phyloP scores from a whole-genome alignment of 2,329 filamentous ascomycete genomes.

The Hypoxylon sp. region DNA sequence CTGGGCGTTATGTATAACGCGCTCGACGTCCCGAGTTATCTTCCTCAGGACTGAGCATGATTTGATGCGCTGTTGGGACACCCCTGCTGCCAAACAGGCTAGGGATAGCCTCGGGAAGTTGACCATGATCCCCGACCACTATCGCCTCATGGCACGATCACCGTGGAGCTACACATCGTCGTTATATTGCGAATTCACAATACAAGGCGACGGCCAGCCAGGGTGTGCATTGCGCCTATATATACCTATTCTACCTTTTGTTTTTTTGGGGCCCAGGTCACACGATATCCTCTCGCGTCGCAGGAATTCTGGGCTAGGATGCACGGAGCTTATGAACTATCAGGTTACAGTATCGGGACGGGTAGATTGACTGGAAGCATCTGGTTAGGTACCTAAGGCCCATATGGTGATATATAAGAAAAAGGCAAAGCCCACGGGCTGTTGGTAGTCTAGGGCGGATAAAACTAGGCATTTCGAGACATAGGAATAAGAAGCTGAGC shows the following conservation, averaged over 20 bases:
- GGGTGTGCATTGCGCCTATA: too few species aligned
- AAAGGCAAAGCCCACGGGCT: background rate
- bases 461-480: background rate
- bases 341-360: background rate
- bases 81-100: too few species aligned
- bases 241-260: too few species aligned
- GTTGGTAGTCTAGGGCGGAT: background rate
- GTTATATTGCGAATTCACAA: too few species aligned
- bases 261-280: too few species aligned
- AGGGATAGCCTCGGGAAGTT: background rate
- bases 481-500: background rate
- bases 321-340: background rate
- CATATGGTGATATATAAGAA: background rate
- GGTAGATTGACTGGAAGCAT: background rate
- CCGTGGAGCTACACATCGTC: too few species aligned
- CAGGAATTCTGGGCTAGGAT: too few species aligned
- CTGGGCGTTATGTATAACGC: constrained; percentile 46
- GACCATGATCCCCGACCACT: too few species aligned
- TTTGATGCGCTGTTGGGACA: background rate
- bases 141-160: too few species aligned
- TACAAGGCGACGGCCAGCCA: too few species aligned
- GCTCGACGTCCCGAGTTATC: constrained; percentile 39
- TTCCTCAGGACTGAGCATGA: constrained; percentile 11
- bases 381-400: too few species aligned
- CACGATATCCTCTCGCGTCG: too few species aligned